Evolutionary conservation across 2,329 filamentous ascomycete genomes (phyloP), one percentile per base, ranked within the genome.

Genomic region (Aspergillus sojae): DNA sequence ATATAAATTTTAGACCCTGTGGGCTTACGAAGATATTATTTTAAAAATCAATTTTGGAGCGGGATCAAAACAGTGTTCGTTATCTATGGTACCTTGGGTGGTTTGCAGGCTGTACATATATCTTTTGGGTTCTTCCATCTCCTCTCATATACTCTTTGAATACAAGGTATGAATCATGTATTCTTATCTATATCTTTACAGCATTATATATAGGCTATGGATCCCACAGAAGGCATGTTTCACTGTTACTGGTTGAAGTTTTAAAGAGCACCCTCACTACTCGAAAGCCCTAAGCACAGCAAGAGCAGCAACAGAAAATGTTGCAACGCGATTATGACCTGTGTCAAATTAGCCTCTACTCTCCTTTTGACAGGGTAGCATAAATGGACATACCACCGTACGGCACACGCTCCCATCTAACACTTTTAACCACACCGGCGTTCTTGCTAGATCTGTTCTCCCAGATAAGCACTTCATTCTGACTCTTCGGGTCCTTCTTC

Each of bases 351-450:
- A 62, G 61, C 11, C 16, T 52, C 28, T n/a, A 21, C 28, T 52
- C 19, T 32, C 28, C 5, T 26, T 43, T 16, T 45, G 23, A 19
- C 5, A 41, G 19, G 54, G 52, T 36, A 23, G 21, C 3, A 41
- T 19, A n/a, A n/a, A 9, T 41, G 16, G 50, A 75, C 74, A 65
- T 75, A 77, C 80, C 80, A 57, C 80, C 80, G 59, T 81, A 78
- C 59, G 71, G 69, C 36, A 81, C 75, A 57, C 78, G 76, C 61
- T 82, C 78, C 80, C 80, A 82, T 34, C 78, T 68, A 5, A 82
- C 76, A 46, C 65, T 76, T 63, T 82, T 82, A 36, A 77, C 67
- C 30, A 65, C 65, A 12, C 61, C 57, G 16, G 57, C 48, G 0
- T 64, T 36, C 11, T 62, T 62, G 5, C 45, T 46, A 41, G 73